These are phyloP conservation scores for Mycosphaerelloides madeirae DNA, from an alignment of 2,329 filamentous ascomycete genomes.

Conservation along the genomic window DNA sequence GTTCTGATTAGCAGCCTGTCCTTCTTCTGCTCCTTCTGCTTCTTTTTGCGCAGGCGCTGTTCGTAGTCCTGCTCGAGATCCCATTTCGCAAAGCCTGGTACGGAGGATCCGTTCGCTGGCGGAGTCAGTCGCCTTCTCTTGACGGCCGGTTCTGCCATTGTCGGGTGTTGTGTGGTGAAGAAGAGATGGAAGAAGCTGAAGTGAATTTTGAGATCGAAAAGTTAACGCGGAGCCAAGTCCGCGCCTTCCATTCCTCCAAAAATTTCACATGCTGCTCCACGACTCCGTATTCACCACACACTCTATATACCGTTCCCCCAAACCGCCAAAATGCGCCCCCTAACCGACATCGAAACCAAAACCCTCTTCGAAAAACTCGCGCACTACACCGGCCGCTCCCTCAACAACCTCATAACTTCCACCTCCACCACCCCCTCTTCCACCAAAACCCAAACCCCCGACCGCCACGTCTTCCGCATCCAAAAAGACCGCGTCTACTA, in stretches of 20 bases:
- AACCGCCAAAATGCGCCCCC: constrained; percentile 62
- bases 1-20: constrained; percentile 83
- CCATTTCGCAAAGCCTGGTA: constrained; percentile 60
- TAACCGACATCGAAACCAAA: constrained; percentile 74
- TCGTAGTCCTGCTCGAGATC: constrained; percentile 91
- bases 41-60: constrained; percentile 66
- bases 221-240: background rate
- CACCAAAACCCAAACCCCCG: constrained; percentile 33
- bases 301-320: background rate
- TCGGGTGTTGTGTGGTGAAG: background rate
- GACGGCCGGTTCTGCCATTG: constrained; percentile 45
- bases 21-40: constrained; percentile 61
- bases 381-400: constrained; percentile 81
- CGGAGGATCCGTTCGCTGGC: constrained; percentile 31
- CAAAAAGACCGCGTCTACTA: constrained; percentile 86
- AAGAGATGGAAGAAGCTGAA: constrained; percentile 2
- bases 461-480: constrained; percentile 81
- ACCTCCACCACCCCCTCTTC: constrained; percentile 50
- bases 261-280: background rate
- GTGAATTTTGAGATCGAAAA: too few species aligned
- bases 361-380: constrained; percentile 89
- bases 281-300: constrained; percentile 1
- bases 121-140: constrained; percentile 52
- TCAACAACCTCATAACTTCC: constrained; percentile 65
- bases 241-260: background rate